Evolutionary conservation across 208 protist genomes (phyloP), one percentile per base, ranked within the genome.

Genomic region (Trypanosoma cruzi): DNA sequence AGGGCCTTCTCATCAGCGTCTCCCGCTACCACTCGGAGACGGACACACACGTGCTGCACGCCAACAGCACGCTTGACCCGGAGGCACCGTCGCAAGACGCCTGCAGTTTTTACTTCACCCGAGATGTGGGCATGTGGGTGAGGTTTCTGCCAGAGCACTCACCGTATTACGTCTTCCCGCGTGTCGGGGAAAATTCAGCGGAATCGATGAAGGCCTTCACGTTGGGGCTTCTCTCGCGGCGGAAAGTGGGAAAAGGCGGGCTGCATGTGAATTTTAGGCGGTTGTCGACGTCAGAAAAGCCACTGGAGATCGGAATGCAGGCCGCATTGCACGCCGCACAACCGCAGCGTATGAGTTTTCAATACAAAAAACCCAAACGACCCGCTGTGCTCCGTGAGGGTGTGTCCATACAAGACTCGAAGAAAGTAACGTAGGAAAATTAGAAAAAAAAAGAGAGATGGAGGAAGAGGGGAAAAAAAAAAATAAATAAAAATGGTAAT

Each of bases 1-100:
- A 76, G 37, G 88, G 85, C 7, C 63, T 90, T 26, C 78, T 93
- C 40, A 65, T 93, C 50, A 86, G 81, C 55, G 76, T 93, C 20
- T 90, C 84, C 61, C 79, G 79, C 42, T 75, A 82, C 28, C 14
- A 4, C 18, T 4, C 10, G 4, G 36, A 40, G 14, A 63, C 40
- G 16, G 7, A 48, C 7, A 11, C 4, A 48, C 65, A 65, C 24
- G 54, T 64, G 31, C 16, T 64, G 37, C 64, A 63, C 16, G 22
- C 52, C 8, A 54, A 65, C 31, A 58, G 48, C 22, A 71, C 31
- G 26, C 4, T 42, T 26, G 40, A 54, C 37, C 55, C 54, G 14
- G 65, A 71, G 36, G 34, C 42, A 10, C 48, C 48, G 20, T 49
- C 54, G 18, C 22, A 42, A 18, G 54, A 34, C 11, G 44, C 4